Conservation (phyloP, 257 asterid species). For the Ehretia macrophylla region DNA sequence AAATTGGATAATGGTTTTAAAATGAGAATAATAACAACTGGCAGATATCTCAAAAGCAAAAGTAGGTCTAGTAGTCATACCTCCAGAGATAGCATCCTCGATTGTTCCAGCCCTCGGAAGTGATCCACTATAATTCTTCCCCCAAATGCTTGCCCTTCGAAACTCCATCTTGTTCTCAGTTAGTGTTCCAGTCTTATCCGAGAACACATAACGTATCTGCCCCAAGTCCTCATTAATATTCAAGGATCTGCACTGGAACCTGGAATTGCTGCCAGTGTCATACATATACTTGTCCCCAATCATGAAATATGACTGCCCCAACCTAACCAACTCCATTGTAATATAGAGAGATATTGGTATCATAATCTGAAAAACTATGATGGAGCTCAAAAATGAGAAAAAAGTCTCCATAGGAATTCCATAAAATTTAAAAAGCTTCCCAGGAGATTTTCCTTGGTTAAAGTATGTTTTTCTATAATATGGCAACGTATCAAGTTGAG, state of each 20-base stretch:
- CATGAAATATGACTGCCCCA: conserved; percentile 99
- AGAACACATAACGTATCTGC: conserved; percentile 82
- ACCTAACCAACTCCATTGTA: conserved; percentile 97
- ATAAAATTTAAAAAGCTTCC: conserved; percentile 61
- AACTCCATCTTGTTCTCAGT: conserved; percentile 99
- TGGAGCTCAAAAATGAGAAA: conserved; percentile 88
- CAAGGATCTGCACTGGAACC: conserved; percentile 98
- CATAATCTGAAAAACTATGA: conserved; percentile 98
- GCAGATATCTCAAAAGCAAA: neutral
- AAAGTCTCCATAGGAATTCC: conserved; percentile 95
- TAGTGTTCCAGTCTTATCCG: conserved; percentile 95
- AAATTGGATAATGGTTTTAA: neutral
- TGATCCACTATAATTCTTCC: conserved; percentile 56
- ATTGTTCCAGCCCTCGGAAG: conserved; percentile 33
- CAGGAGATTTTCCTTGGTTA: conserved; percentile 44
- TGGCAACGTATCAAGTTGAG: conserved; percentile 76
- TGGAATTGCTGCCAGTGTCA: conserved; percentile 60
- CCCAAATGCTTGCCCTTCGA: conserved; percentile 80
- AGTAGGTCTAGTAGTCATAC: conserved; percentile 34
- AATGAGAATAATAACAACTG: neutral
- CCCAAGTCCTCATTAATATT: conserved; percentile 99
- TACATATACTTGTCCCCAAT: conserved; percentile 90
- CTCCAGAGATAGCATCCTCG: conserved; percentile 42
- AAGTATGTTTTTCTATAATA: conserved; percentile 75
- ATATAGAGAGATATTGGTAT: conserved; percentile 95